Conservation (phyloP, 2,329 filamentous ascomycete species). For the Penicillium sp. region DNA sequence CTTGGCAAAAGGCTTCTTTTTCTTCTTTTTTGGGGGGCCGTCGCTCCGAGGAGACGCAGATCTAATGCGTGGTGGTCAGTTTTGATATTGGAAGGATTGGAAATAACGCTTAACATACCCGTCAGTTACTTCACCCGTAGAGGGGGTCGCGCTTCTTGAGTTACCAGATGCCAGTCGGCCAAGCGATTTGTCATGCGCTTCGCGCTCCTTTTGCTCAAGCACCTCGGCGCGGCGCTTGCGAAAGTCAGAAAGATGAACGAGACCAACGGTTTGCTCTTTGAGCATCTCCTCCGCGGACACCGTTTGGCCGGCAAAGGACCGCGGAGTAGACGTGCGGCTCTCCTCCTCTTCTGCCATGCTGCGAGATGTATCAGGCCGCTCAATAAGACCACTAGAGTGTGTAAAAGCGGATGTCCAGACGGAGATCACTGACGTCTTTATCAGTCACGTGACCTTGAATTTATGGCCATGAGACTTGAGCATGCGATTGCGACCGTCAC, state of each 20-base stretch:
- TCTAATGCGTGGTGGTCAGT: conserved; percentile 61
- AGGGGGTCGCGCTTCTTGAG: conserved; percentile 55
- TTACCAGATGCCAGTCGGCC: conserved; percentile 44
- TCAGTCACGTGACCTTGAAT: conserved; percentile 11
- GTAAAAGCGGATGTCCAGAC: not conserved
- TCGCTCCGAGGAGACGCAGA: conserved; percentile 51
- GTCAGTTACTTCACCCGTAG: conserved; percentile 50
- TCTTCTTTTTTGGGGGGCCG: conserved; percentile 53
- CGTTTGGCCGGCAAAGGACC: conserved; percentile 71
- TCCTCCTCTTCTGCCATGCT: conserved; percentile 35
- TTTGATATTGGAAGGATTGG: conserved; percentile 11
- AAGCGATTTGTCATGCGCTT: conserved; percentile 66
- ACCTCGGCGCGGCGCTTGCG: conserved; percentile 93
- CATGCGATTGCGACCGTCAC: not conserved
- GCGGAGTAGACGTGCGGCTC: conserved; percentile 47
- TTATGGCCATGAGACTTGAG: not conserved
- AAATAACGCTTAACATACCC: conserved; percentile 53
- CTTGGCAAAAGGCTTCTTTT: conserved; percentile 61
- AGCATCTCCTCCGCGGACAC: conserved; percentile 78
- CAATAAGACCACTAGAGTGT: not conserved
- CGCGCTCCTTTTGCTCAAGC: conserved; percentile 85
- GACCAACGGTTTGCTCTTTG: conserved; percentile 83
- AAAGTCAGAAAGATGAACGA: conserved; percentile 90
- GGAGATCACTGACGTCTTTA: conserved; percentile 17
- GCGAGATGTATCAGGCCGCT: conserved; percentile 8